phyloP scores from a whole-genome alignment of 495 filamentous ascomycete genomes.

The Neurospora africana region DNA sequence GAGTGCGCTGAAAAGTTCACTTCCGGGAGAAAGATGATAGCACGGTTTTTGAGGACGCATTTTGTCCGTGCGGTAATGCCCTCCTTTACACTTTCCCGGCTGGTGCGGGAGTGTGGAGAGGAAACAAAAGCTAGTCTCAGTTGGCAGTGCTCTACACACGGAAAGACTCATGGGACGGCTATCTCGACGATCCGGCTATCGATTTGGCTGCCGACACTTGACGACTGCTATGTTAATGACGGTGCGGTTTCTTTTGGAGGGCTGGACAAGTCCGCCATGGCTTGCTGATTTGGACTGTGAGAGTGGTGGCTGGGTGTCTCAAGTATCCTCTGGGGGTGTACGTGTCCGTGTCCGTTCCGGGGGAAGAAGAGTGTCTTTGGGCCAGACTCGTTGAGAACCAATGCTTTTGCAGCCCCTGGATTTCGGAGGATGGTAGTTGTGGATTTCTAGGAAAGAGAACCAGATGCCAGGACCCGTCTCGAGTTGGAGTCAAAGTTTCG shows the following conservation, averaged over 20 bases:
- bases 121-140: slow-evolving; percentile 83
- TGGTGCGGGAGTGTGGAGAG: slow-evolving; percentile 40
- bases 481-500: slow-evolving; percentile 94
- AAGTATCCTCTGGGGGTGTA: slow-evolving; percentile 6
- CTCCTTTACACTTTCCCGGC: slow-evolving; percentile 32
- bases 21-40: slow-evolving; percentile 35
- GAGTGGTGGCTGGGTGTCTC: not conserved
- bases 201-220: slow-evolving; percentile 29
- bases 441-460: not conserved
- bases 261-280: slow-evolving; percentile 3
- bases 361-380: not conserved
- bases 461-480: slow-evolving; percentile 67
- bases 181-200: slow-evolving; percentile 24
- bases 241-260: slow-evolving; percentile 12
- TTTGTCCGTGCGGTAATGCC: slow-evolving; percentile 63
- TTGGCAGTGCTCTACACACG: slow-evolving; percentile 66
- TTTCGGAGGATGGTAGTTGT: slow-evolving; percentile 8
- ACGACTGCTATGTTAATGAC: slow-evolving; percentile 27
- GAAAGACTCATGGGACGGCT: slow-evolving; percentile 37
- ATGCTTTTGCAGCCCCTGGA: slow-evolving; percentile 2
- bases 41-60: slow-evolving; percentile 76
- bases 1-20: slow-evolving; percentile 23
- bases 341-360: not conserved
- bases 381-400: slow-evolving; percentile 9
- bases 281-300: not conserved